Base-by-base conservation (phyloP, 2,329 filamentous ascomycete genomes). In the Penicillium paneum region DNA sequence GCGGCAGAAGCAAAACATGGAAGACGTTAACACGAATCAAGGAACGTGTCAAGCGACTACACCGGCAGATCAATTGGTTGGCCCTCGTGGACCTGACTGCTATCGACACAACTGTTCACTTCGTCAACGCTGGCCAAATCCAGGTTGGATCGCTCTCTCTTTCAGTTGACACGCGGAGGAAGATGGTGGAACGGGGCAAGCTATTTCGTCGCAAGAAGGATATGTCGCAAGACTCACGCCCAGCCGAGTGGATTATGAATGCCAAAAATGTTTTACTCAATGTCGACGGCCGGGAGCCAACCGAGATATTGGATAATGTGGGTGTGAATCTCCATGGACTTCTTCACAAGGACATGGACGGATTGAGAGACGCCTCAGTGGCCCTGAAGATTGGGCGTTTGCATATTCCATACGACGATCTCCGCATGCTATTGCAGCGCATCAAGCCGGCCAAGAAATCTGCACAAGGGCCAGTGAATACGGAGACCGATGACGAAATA, bases 231-330 rank as follows among this genome's bases (percentile, higher is more conserved):
- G 78, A 84, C 46, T 85, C 88, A 64, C 81, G 83, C 43, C 91
- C 94, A 36, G 93, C 92, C 1, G 95, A 99, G 77, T 99, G 95
- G 93, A 93, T 95, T 60, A 82, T 96, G 65, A 88, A 88, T 8
- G 74, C 93, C 48, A 85, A 90, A 56, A 97, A 92, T 72, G 83
- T 97, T 43, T 79, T 97, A 7, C 95, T 99, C 66, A 95, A 90
- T 0, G 85, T 91, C 1, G 87, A 95, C 54, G 91, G 91, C 32
- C 82, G 83, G 51, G 91, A 97, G 54, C 88, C 91, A 1, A 85
- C 90, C 53, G 93, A 99, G 72, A 77, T 99, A 2, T 76, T 99
- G 61, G 95, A 99, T 71, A 89, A 91, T 67, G 85, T 90, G 56
- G 88, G 89, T 3, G 77, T 97, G 56, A 97, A 96, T 65, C 83